These are phyloP conservation scores for Capsella rubella DNA, from an alignment of 441 rosid species.

Conservation along the genomic window DNA sequence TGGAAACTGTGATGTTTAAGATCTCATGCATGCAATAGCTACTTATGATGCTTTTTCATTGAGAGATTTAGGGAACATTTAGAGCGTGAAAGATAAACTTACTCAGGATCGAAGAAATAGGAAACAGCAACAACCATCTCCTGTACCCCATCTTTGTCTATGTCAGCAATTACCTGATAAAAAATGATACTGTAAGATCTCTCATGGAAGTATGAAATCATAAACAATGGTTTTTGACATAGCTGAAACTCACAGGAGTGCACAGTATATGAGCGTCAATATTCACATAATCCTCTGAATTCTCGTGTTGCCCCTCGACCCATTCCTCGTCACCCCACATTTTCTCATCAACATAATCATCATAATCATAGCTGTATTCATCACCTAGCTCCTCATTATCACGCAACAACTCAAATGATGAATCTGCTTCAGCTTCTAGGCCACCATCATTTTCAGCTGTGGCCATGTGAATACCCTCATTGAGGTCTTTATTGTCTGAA, in stretches of 20 bases:
- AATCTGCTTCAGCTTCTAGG: slow-evolving; percentile 94
- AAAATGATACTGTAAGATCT: slow-evolving; percentile 40
- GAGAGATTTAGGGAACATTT: slow-evolving; percentile 12
- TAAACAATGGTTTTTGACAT: slow-evolving; percentile 32
- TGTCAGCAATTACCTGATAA: slow-evolving; percentile 94
- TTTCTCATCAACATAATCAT: slow-evolving; percentile 85
- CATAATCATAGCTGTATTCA: slow-evolving; percentile 93
- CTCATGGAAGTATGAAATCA: slow-evolving; percentile 35
- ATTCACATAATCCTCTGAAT: slow-evolving; percentile 90
- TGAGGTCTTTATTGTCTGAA: slow-evolving; percentile 55
- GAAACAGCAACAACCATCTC: slow-evolving; percentile 98
- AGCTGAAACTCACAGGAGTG: slow-evolving; percentile 85
- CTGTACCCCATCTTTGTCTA: slow-evolving; percentile 92
- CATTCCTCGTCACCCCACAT: slow-evolving; percentile 99
- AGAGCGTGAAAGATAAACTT: slow-evolving; percentile 50
- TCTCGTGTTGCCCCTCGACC: slow-evolving; percentile 85
- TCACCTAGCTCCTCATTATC: slow-evolving; percentile 91
- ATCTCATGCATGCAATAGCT: slow-evolving; percentile 21
- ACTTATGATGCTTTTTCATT: slow-evolving; percentile 28
- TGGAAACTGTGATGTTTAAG: slow-evolving; percentile 5
- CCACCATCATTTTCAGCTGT: slow-evolving; percentile 86
- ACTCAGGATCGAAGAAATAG: slow-evolving; percentile 97
- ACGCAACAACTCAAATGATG: slow-evolving; percentile 91
- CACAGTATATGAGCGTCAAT: slow-evolving; percentile 90
- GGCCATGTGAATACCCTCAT: slow-evolving; percentile 59